Conservation (phyloP, 129 eudicot species). For the Apium graveolens region DNA sequence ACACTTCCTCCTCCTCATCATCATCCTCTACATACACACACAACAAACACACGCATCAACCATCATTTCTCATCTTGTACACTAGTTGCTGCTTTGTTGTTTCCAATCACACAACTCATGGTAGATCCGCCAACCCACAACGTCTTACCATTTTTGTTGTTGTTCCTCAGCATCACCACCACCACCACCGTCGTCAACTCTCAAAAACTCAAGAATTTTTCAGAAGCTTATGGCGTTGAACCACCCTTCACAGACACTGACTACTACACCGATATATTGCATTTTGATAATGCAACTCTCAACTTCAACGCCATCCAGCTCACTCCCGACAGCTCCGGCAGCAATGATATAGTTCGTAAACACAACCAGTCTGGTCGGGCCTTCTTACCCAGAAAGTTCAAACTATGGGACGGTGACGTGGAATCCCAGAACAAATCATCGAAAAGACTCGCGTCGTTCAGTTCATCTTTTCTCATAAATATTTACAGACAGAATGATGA, state of each 20-base stretch:
- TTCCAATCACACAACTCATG: constrained; percentile 17
- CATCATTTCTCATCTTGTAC: too few relatives aligned
- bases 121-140: constrained; percentile 8
- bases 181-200: background rate
- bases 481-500: constrained; percentile 7
- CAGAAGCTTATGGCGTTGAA: background rate
- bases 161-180: too few relatives aligned
- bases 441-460: constrained; percentile 42
- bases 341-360: background rate
- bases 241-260: constrained; percentile 8
- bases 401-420: constrained; percentile 34
- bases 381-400: constrained; percentile 24
- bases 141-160: background rate
- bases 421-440: background rate
- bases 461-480: constrained; percentile 50
- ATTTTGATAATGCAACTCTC: constrained; percentile 13
- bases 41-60: background rate
- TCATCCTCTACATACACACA: background rate
- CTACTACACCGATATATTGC: background rate
- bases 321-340: constrained; percentile 47
- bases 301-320: constrained; percentile 46
- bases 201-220: constrained; percentile 1
- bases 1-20: background rate
- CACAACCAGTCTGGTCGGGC: constrained; percentile 42
- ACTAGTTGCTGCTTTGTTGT: background rate